Conservation (phyloP, 345 rosid species). For the Eucalyptus sideroxylon region DNA sequence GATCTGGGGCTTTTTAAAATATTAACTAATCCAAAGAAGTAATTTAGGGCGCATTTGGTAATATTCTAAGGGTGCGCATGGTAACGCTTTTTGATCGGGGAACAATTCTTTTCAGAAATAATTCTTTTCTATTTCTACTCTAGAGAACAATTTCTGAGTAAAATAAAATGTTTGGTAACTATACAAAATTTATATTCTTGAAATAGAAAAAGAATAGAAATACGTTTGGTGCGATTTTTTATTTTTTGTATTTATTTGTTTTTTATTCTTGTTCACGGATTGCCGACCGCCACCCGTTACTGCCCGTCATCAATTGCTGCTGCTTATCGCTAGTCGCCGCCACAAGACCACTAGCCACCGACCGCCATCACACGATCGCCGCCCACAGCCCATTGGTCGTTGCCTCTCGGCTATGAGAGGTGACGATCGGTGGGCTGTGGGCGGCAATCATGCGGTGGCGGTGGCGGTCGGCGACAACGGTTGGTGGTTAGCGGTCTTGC, state of each 20-base stretch:
- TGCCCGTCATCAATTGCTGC: accelerated
- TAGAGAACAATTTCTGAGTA: accelerated
- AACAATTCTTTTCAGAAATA: too few species aligned
- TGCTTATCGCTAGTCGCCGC: accelerated
- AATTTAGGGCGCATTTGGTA: too few species aligned
- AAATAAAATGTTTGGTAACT: accelerated
- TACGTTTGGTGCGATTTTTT: accelerated
- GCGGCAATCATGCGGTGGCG: accelerated
- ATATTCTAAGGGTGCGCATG: too few species aligned
- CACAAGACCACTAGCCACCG: too few species aligned
- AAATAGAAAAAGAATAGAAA: too few species aligned
- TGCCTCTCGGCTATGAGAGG: accelerated
- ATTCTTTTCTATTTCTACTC: too few species aligned
- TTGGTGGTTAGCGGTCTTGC: too few species aligned
- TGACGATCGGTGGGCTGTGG: accelerated
- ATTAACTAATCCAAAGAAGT: too few species aligned
- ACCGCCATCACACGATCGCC: accelerated
- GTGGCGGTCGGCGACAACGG: accelerated
- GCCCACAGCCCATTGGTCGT: too few species aligned
- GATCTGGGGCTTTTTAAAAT: too few species aligned
- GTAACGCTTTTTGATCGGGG: accelerated
- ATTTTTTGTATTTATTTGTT: too few species aligned
- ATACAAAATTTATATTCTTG: too few species aligned
- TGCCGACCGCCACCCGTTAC: accelerated
- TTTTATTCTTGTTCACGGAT: accelerated